Base-by-base conservation (phyloP, 2,329 filamentous ascomycete species). In the Colletotrichum graminicola region DNA sequence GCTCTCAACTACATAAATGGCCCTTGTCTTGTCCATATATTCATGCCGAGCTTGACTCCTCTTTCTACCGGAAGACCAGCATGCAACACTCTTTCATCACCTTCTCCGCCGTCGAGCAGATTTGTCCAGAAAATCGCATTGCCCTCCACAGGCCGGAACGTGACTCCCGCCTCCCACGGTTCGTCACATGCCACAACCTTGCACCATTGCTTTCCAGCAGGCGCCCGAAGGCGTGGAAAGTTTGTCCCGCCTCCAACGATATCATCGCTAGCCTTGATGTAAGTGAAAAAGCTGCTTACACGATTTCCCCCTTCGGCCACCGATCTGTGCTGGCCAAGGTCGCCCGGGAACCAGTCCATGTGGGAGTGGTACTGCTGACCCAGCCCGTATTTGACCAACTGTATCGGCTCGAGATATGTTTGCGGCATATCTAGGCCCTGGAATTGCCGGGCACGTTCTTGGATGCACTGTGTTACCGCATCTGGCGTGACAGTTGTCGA, bases 71-170 rank as follows among this genome's bases (percentile, higher is more conserved):
- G 81, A 68, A 83, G 62, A 5, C 82, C 81, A 21, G 81, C 81
- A 67, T 83, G 82, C 51, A 83, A 69, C 14, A 80, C 83, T n/a
- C 80, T 75, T 71, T 80, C 76, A 62, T 83, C 81, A 0, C 82
- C 82, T 0, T 73, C 45, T 3, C 80, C 78, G 16, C 79, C 78
- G 6, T 77, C 75, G 23, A 77, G 75, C 68, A 84, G 66, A 62
- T 84, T 83, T 66, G 79, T 78, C 81, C 81, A 84, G 71, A 80
- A 84, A 11, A 84, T 78, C 1, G 82, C 81, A 55, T 83, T 83
- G 5, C 82, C 72, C 41, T 78, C 77, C 3, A 80, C 69, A 0
- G 82, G 81, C 6, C 79, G 77, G 59, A 84, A 83, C 1, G 81
- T 82, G 12, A 83, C 78, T 8, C 82, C 82, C 55, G 78, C 78